Evolutionary conservation across 345 rosid species (phyloP).

Genomic region (Draba incana): DNA sequence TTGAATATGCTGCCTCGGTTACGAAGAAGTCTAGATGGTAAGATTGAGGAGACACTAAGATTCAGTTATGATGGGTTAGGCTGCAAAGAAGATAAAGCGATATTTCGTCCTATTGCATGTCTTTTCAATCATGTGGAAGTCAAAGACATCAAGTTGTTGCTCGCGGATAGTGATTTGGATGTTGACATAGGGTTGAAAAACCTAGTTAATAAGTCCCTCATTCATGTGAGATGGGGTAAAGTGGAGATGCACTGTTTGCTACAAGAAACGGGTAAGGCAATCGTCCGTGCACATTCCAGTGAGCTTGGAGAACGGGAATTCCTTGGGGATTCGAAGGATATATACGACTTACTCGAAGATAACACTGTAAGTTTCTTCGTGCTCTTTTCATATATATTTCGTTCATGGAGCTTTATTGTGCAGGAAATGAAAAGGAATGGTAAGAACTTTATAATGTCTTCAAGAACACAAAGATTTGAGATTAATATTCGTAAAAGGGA

Average conservation of each 20-base stretch:
- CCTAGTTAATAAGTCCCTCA: slow-evolving; percentile 32
- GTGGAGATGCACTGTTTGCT: slow-evolving; percentile 36
- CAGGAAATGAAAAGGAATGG: no score
- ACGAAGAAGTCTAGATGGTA: not conserved
- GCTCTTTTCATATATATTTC: not conserved
- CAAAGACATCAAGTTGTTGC: not conserved
- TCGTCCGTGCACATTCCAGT: slow-evolving; percentile 24
- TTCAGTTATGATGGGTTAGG: slow-evolving; percentile 38
- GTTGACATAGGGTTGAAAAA: not conserved
- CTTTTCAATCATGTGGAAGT: slow-evolving; percentile 4
- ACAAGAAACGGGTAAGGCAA: slow-evolving; percentile 34
- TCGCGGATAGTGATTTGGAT: not conserved
- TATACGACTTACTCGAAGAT: slow-evolving; percentile 19
- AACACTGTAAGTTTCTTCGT: slow-evolving; percentile 17
- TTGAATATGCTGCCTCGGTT: slow-evolving; percentile 10
- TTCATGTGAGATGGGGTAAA: not conserved
- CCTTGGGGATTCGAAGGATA: slow-evolving; percentile 29
- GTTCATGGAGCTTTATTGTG: no score
- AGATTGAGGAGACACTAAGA: slow-evolving; percentile 18
- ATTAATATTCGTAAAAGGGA: no score
- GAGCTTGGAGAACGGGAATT: slow-evolving; percentile 31
- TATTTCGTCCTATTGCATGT: slow-evolving; percentile 45
- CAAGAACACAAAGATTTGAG: no score
- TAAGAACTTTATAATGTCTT: no score
- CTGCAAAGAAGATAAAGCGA: not conserved